A percentile compares a stretch with the other conserved stretches of the same genome.
phyloP scores from a whole-genome alignment of 768 basidiomycete genomes.

The Piloderma croceum region DNA sequence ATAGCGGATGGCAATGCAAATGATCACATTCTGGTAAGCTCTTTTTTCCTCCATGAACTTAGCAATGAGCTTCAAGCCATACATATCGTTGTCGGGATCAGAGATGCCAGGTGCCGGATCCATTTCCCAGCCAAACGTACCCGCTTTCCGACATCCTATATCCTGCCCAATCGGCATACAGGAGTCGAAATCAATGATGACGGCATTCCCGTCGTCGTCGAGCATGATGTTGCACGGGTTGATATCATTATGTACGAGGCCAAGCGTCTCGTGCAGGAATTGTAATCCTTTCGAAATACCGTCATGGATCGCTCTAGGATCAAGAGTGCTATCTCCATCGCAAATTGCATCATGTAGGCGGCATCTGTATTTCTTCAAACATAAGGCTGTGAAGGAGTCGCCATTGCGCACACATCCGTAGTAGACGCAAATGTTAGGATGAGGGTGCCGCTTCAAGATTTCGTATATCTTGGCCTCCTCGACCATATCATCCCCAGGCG shows the following conservation, averaged over 20 bases:
- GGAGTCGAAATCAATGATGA: constrained; percentile 9
- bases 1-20: too few relatives aligned
- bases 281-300: constrained; percentile 4
- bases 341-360: constrained; percentile 1
- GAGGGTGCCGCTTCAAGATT: constrained; percentile 2
- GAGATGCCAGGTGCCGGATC: background rate
- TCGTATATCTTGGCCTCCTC: constrained; percentile 4
- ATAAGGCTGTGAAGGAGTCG: constrained; percentile 3
- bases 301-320: constrained; percentile 1
- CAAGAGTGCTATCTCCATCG: background rate
- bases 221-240: constrained; percentile 7
- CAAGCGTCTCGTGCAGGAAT: constrained; percentile 6
- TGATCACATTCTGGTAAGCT: too few relatives aligned
- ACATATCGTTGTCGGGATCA: background rate
- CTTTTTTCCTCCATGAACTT: too few relatives aligned
- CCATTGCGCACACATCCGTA: constrained; percentile 4
- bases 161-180: constrained; percentile 3
- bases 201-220: constrained; percentile 4
- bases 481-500: background rate
- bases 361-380: constrained; percentile 3
- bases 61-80: background rate
- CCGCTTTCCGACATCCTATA: background rate
- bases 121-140: background rate
- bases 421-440: constrained; percentile 6
- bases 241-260: constrained; percentile 8